These are phyloP conservation scores for Hymenoscyphus linearis DNA, from an alignment of 2,329 filamentous ascomycete genomes.

Conservation along the genomic window DNA sequence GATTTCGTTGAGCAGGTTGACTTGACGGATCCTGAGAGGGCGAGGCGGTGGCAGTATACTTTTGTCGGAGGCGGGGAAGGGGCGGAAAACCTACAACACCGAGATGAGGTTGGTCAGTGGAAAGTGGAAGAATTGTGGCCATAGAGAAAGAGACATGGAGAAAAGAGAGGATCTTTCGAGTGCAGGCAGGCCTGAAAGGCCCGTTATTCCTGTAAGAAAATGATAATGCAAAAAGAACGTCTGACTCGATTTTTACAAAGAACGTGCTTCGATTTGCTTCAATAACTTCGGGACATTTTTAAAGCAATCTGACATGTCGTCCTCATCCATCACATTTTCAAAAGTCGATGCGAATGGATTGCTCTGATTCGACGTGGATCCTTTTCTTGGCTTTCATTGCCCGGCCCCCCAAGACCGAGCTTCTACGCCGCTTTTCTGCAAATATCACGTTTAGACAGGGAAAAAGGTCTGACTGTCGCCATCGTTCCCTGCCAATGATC, in stretches of 20 bases:
- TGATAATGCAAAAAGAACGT: slow-evolving; percentile 3
- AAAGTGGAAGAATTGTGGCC: slow-evolving; percentile 33
- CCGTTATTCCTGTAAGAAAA: neutral
- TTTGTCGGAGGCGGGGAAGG: slow-evolving; percentile 39
- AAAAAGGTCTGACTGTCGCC: slow-evolving; percentile 7
- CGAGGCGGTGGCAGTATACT: slow-evolving; percentile 53
- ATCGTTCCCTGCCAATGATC: slow-evolving; percentile 10
- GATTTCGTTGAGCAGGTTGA: slow-evolving; percentile 61
- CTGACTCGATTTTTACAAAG: neutral
- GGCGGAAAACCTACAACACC: slow-evolving; percentile 35
- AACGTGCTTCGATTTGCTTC: neutral
- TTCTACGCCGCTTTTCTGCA: slow-evolving; percentile 13
- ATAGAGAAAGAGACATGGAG: slow-evolving; percentile 2
- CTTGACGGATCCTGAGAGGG: slow-evolving; percentile 51
- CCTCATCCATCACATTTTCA: slow-evolving; percentile 3
- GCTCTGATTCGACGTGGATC: neutral
- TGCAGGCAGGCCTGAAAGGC: neutral
- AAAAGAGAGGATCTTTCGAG: neutral
- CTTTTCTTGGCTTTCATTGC: neutral
- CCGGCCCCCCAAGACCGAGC: neutral
- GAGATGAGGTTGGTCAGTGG: slow-evolving; percentile 52
- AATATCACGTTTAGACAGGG: slow-evolving; percentile 11
- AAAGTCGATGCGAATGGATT: neutral
- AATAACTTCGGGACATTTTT: neutral
- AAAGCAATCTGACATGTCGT: slow-evolving; percentile 2